phyloP scores from a whole-genome alignment of 2,329 filamentous ascomycete species.

The Ampelomyces quisqualis region DNA sequence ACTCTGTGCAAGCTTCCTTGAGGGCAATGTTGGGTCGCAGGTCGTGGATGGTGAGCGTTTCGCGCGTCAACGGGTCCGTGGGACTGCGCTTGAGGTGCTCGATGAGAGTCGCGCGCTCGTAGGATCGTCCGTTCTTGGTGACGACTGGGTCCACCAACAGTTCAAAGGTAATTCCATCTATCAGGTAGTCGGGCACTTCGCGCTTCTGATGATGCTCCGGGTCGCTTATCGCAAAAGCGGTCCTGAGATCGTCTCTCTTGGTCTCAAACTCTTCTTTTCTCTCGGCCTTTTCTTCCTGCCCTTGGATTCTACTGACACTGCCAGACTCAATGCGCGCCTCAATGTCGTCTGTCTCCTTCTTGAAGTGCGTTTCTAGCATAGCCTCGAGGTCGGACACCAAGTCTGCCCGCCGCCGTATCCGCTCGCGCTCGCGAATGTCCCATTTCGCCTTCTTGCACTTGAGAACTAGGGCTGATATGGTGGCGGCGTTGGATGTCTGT shows the following conservation, averaged over 20 bases:
- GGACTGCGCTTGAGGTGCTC: conserved; percentile 76
- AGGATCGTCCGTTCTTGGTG: conserved; percentile 84
- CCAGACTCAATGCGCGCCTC: conserved; percentile 39
- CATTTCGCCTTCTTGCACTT: conserved; percentile 83
- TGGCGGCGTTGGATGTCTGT: conserved; percentile 66
- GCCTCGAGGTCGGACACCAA: conserved; percentile 62
- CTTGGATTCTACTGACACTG: conserved; percentile 48
- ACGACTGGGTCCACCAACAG: conserved; percentile 71
- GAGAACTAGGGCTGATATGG: conserved; percentile 73
- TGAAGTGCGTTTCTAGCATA: conserved; percentile 38
- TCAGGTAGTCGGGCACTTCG: conserved; percentile 71
- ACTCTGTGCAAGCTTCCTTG: conserved; percentile 80
- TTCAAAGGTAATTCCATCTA: conserved; percentile 74
- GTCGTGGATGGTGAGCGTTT: conserved; percentile 67
- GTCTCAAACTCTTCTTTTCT: conserved; percentile 45
- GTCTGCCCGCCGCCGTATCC: conserved; percentile 57
- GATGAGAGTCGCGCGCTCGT: conserved; percentile 81
- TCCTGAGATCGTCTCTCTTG: conserved; percentile 48
- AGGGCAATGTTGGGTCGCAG: conserved; percentile 79
- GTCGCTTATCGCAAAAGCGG: conserved; percentile 51
- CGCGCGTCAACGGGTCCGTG: conserved; percentile 81
- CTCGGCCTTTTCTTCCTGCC: conserved; percentile 51
- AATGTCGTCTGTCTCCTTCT: conserved; percentile 42
- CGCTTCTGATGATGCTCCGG: conserved; percentile 46
- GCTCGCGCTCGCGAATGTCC: conserved; percentile 68